Evolutionary conservation across 257 asterid species (phyloP).

Genomic region (Cordia subcordata): DNA sequence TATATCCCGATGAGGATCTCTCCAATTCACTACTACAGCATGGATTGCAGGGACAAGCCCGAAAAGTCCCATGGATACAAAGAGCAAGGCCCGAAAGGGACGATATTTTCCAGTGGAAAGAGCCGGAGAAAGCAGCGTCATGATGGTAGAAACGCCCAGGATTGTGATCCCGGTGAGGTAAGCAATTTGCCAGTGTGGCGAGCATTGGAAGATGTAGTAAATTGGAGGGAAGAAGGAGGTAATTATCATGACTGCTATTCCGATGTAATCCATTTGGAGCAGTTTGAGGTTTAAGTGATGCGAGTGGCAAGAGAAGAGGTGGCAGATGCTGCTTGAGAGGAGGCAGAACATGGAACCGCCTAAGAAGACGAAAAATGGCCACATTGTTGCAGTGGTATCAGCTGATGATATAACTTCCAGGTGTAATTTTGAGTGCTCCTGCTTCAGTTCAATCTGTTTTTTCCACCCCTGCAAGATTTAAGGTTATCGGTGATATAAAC

Average conservation of each 20-base stretch:
- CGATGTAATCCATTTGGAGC: slow-evolving; percentile 76
- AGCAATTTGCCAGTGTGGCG: slow-evolving; percentile 70
- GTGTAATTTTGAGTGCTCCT: slow-evolving; percentile 17
- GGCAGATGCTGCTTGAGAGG: slow-evolving; percentile 79
- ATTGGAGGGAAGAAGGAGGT: slow-evolving; percentile 97
- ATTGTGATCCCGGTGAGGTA: slow-evolving; percentile 66
- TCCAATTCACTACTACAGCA: slow-evolving; percentile 57
- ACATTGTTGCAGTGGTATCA: slow-evolving; percentile 33
- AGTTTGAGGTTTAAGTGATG: slow-evolving; percentile 42
- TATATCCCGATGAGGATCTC: slow-evolving; percentile 58
- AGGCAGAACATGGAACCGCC: slow-evolving; percentile 91
- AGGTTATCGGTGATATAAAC: too few species aligned
- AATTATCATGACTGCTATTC: slow-evolving; percentile 89
- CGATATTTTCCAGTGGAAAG: slow-evolving; percentile 54
- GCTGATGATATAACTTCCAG: slow-evolving; percentile 28
- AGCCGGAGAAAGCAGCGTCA: slow-evolving; percentile 67
- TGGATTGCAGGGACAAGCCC: slow-evolving; percentile 82
- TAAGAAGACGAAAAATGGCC: slow-evolving; percentile 87
- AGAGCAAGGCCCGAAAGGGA: slow-evolving; percentile 55
- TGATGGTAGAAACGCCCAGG: slow-evolving; percentile 60
- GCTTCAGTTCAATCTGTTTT: slow-evolving; percentile 48
- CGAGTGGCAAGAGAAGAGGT: slow-evolving; percentile 88
- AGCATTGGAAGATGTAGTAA: slow-evolving; percentile 85
- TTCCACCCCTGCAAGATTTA: slow-evolving; percentile 46
- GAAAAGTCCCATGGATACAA: slow-evolving; percentile 77